These are phyloP conservation scores for Corrigiola litoralis DNA, from an alignment of 179 eudicot species.

Conservation along the genomic window DNA sequence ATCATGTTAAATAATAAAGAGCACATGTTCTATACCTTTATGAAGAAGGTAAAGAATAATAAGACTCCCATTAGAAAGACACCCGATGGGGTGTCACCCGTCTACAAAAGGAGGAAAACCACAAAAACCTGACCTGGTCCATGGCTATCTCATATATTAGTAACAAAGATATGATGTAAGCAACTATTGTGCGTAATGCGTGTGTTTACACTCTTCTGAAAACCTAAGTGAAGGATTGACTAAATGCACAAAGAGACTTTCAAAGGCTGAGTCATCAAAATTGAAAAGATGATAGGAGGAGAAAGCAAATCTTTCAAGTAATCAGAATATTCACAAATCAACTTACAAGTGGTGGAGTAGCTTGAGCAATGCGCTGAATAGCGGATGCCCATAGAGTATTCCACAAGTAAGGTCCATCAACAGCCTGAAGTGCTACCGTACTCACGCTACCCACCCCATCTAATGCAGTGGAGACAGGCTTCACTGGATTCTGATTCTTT, in stretches of 20 bases:
- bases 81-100: too few species aligned
- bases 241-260: not conserved
- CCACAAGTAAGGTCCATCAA: slow-evolving; percentile 98
- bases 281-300: not conserved
- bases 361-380: slow-evolving; percentile 89
- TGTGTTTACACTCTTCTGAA: too few species aligned
- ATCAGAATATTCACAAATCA: slow-evolving; percentile 12
- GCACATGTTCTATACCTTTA: too few species aligned
- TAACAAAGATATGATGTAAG: too few species aligned
- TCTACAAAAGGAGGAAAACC: too few species aligned
- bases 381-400: slow-evolving; percentile 84
- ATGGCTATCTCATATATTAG: too few species aligned
- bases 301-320: not conserved
- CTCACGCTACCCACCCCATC: slow-evolving; percentile 80
- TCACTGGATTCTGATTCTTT: slow-evolving; percentile 47
- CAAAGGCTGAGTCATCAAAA: not conserved
- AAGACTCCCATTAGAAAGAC: too few species aligned
- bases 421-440: slow-evolving; percentile 84
- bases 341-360: slow-evolving; percentile 99
- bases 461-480: slow-evolving; percentile 65
- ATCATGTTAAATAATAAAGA: too few species aligned
- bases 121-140: too few species aligned
- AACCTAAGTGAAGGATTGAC: too few species aligned
- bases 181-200: too few species aligned
- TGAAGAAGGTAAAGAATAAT: too few species aligned